Conservation (phyloP, 2,329 filamentous ascomycete genomes). For the Remersonia thermophila region DNA sequence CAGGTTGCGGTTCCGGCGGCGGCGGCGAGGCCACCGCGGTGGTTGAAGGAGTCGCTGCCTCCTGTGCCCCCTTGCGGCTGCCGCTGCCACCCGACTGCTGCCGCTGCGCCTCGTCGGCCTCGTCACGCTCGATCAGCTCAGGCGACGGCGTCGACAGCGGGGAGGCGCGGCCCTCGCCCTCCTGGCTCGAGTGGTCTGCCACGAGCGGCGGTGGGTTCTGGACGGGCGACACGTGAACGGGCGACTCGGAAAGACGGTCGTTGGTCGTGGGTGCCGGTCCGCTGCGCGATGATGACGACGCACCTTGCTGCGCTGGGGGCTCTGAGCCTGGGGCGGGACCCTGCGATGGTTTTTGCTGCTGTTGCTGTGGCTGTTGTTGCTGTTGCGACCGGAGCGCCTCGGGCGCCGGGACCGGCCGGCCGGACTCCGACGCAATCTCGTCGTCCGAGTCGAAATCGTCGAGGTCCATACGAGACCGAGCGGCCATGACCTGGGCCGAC, state of each 20-base stretch:
- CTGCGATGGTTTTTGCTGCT: conserved; percentile 21
- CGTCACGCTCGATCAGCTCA: conserved; percentile 41
- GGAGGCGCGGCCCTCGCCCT: conserved; percentile 43
- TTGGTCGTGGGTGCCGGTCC: no score
- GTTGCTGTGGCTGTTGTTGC: conserved; percentile 19
- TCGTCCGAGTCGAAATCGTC: conserved; percentile 58
- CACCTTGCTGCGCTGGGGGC: conserved; percentile 17
- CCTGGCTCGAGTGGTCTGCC: conserved; percentile 59
- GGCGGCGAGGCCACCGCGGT: conserved; percentile 29
- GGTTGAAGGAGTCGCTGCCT: no score
- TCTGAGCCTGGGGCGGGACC: conserved; percentile 9
- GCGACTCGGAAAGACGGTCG: conserved; percentile 53
- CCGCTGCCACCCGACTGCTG: neutral
- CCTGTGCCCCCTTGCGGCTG: conserved; percentile 22
- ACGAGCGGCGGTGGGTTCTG: conserved; percentile 51
- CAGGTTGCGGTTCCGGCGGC: conserved; percentile 41
- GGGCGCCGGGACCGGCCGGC: conserved; percentile 28
- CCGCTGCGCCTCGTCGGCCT: conserved; percentile 18
- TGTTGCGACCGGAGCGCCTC: conserved; percentile 26
- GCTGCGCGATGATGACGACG: neutral
- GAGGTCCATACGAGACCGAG: conserved; percentile 51
- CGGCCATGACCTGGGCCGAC: conserved; percentile 44
- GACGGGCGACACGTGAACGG: conserved; percentile 51
- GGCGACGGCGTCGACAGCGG: conserved; percentile 52
- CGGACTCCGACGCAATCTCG: conserved; percentile 19